These are phyloP conservation scores for Hyparrhenia diplandra DNA, from an alignment of 176 grass and related monocot species.

Conservation along the genomic window DNA sequence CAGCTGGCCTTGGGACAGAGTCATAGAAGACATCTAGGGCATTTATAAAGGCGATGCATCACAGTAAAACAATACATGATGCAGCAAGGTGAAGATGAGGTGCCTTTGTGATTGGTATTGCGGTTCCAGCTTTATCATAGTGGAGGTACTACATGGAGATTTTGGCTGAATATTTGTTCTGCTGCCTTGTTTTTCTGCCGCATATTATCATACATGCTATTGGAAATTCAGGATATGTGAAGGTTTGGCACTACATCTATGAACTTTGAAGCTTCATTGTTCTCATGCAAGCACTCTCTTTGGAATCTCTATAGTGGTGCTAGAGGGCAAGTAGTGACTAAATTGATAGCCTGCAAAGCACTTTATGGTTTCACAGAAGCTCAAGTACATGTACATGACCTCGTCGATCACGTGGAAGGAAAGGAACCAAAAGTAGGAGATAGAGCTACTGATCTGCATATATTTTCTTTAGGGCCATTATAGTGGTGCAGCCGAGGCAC, in stretches of 20 bases:
- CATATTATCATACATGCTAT: neutral
- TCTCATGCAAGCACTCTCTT: neutral
- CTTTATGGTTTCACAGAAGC: constrained; percentile 11
- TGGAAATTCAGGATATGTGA: neutral
- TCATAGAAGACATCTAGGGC: neutral
- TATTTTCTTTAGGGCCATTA: constrained; percentile 3
- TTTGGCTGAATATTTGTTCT: neutral
- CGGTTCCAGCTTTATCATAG: neutral
- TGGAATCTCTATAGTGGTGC: neutral
- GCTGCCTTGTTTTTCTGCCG: neutral
- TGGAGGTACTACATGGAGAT: constrained; percentile 1
- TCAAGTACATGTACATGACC: constrained; percentile 1
- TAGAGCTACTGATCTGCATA: neutral
- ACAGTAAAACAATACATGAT: neutral
- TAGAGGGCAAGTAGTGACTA: neutral
- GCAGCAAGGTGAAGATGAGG: neutral
- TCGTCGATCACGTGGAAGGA: constrained; percentile 1
- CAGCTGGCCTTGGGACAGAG: neutral
- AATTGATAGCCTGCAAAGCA: neutral
- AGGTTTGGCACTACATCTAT: neutral
- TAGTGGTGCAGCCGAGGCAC: constrained; percentile 15
- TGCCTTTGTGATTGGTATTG: neutral
- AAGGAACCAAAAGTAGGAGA: constrained; percentile 3
- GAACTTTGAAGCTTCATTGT: constrained; percentile 9
- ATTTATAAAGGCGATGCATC: constrained; percentile 6